Percentiles rank a stretch among this genome's conserved stretches.
These are phyloP conservation scores for Neonectria hederae DNA, from an alignment of 2,329 filamentous ascomycete genomes.

Conservation along the genomic window DNA sequence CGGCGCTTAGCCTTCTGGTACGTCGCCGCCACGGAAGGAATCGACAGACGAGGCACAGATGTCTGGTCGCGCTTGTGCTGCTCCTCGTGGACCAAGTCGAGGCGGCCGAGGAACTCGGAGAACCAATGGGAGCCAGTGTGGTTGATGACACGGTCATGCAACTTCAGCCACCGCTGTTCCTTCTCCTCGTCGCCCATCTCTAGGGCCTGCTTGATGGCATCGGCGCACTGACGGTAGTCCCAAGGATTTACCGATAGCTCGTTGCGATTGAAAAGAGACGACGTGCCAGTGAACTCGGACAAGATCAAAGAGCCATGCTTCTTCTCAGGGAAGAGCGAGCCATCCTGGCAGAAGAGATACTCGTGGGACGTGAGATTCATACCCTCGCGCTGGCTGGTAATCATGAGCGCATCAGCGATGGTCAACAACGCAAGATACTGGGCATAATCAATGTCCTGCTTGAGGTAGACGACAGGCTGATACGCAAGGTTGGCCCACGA, in stretches of 20 bases:
- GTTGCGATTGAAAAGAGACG: conserved; percentile 82
- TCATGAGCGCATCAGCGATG: conserved; percentile 91
- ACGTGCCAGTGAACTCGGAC: conserved; percentile 94
- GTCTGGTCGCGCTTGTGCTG: conserved; percentile 86
- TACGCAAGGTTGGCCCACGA: conserved; percentile 90
- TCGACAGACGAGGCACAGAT: conserved; percentile 84
- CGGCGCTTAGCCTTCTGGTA: conserved; percentile 75
- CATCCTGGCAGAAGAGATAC: conserved; percentile 93
- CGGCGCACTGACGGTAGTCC: conserved; percentile 89
- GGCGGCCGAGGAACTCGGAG: conserved; percentile 73
- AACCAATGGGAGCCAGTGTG: conserved; percentile 92
- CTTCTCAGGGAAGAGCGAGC: conserved; percentile 72
- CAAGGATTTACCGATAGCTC: conserved; percentile 92
- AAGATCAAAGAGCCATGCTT: conserved; percentile 90
- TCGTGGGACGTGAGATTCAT: conserved; percentile 98
- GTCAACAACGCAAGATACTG: conserved; percentile 94
- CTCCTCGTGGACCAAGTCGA: conserved; percentile 82
- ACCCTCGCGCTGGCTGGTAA: conserved; percentile 93
- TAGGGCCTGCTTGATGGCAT: conserved; percentile 84
- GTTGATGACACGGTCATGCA: conserved; percentile 77
- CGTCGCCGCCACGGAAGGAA: conserved; percentile 68
- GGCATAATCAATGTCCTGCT: conserved; percentile 91
- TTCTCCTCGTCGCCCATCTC: conserved; percentile 84
- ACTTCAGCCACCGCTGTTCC: conserved; percentile 74
- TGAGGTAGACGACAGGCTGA: conserved; percentile 91